phyloP scores from a whole-genome alignment of 306 rosid species.

The Trifolium repens region DNA sequence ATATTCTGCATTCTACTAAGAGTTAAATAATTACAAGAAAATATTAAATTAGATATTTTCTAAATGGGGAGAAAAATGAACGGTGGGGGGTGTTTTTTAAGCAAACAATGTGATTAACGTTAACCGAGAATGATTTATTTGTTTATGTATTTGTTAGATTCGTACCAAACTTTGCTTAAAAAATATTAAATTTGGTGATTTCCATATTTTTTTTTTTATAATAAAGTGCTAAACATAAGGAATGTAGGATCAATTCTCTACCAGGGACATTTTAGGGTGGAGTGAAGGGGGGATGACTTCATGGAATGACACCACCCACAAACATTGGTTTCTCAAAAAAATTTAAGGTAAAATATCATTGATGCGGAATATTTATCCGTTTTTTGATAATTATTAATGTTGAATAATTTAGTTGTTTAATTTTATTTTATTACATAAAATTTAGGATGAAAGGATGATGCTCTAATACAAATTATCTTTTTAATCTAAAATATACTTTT shows the following conservation, averaged over 20 bases:
- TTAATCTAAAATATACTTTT: too few relatives aligned
- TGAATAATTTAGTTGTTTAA: too few relatives aligned
- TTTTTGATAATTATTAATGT: too few relatives aligned
- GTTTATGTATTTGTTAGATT: constrained; percentile 45
- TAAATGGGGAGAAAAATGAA: constrained; percentile 30
- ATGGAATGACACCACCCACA: too few relatives aligned
- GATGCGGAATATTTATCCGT: too few relatives aligned
- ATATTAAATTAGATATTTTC: constrained; percentile 22
- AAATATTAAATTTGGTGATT: constrained; percentile 42
- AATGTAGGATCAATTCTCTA: constrained; percentile 51
- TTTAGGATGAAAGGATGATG: too few relatives aligned
- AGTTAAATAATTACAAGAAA: constrained; percentile 38
- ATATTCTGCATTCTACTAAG: constrained; percentile 52
- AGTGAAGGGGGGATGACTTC: not conserved
- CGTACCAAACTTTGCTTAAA: constrained; percentile 50
- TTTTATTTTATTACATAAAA: too few relatives aligned
- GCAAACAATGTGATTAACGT: constrained; percentile 45
- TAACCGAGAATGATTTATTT: constrained; percentile 36
- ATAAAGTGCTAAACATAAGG: constrained; percentile 60
- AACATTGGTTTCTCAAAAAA: too few relatives aligned
- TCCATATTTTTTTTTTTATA: constrained; percentile 42
- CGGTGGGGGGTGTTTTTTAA: constrained; percentile 28
- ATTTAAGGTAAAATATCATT: too few relatives aligned
- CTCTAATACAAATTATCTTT: too few relatives aligned
- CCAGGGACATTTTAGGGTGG: not conserved